Conservation (phyloP, 139 green algal species). For the Coelastrella sp. region DNA sequence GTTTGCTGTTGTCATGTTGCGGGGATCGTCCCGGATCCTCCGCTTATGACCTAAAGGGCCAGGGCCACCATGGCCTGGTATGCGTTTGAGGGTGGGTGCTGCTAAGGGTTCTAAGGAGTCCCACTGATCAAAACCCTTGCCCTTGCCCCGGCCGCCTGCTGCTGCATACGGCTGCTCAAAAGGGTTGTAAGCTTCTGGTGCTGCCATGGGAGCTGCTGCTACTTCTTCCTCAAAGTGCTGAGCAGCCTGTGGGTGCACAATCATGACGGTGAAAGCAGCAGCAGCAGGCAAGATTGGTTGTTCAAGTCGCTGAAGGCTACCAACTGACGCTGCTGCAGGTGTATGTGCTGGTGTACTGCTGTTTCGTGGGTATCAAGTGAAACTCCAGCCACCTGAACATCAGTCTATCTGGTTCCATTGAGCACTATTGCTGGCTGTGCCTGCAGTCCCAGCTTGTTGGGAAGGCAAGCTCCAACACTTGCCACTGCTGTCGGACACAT, state of each 20-base stretch:
- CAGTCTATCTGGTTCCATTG: no score
- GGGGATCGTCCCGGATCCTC: conserved; percentile 20
- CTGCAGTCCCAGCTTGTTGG: background rate
- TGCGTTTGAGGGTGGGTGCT: conserved; percentile 30
- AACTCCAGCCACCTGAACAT: no score
- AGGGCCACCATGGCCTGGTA: background rate
- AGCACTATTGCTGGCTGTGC: background rate
- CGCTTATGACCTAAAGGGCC: background rate
- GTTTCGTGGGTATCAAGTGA: no score
- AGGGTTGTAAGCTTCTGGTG: conserved; percentile 41
- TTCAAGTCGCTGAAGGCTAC: background rate
- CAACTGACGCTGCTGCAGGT: background rate
- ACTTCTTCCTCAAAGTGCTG: conserved; percentile 50
- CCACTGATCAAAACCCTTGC: conserved; percentile 46
- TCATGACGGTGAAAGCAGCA: background rate
- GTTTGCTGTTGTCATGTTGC: conserved; percentile 21
- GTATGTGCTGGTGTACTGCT: no score
- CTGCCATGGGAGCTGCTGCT: background rate
- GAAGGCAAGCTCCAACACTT: background rate
- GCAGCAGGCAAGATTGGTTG: background rate
- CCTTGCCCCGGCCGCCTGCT: conserved; percentile 32
- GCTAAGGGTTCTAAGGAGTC: conserved; percentile 43
- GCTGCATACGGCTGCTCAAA: conserved; percentile 42
- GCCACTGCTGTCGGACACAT: no score
- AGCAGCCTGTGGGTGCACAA: background rate